These are phyloP conservation scores for Ceratocystis cacaofunesta DNA, from an alignment of 2,329 filamentous ascomycete genomes.

Conservation along the genomic window DNA sequence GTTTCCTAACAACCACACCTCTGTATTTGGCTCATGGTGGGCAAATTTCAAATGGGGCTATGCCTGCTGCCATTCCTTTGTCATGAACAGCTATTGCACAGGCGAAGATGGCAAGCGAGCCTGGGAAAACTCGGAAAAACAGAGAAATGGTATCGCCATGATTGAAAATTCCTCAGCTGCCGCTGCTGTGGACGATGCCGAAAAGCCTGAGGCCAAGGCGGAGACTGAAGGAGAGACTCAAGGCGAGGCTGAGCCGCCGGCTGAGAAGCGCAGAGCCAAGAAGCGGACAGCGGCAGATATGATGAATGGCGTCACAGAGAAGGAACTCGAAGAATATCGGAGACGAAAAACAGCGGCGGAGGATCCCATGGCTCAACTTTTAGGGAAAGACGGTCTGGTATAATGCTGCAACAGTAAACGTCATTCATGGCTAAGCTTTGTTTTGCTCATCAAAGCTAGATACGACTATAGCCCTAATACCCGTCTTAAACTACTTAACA, in stretches of 20 bases:
- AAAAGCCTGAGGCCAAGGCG: conserved; percentile 24
- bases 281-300: conserved; percentile 71
- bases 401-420: background rate
- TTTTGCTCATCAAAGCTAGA: background rate
- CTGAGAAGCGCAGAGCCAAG: conserved; percentile 21
- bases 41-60: conserved; percentile 90
- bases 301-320: conserved; percentile 61
- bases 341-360: conserved; percentile 56
- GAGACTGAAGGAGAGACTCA: conserved; percentile 19
- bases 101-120: conserved; percentile 74
- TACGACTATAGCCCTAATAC: too few relatives aligned
- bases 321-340: conserved; percentile 75
- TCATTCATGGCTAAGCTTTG: background rate
- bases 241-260: conserved; percentile 23
- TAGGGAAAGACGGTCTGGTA: conserved; percentile 57
- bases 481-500: too few relatives aligned
- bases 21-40: conserved; percentile 98
- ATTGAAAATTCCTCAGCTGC: conserved; percentile 19
- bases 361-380: conserved; percentile 74
- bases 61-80: conserved; percentile 78
- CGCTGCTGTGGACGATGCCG: conserved; percentile 4
- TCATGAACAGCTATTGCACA: conserved; percentile 97
- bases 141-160: conserved; percentile 34
- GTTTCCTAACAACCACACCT: conserved; percentile 75
- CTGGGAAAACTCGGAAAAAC: conserved; percentile 59